phyloP scores from a whole-genome alignment of 441 rosid genomes.

The Populus hybrid region DNA sequence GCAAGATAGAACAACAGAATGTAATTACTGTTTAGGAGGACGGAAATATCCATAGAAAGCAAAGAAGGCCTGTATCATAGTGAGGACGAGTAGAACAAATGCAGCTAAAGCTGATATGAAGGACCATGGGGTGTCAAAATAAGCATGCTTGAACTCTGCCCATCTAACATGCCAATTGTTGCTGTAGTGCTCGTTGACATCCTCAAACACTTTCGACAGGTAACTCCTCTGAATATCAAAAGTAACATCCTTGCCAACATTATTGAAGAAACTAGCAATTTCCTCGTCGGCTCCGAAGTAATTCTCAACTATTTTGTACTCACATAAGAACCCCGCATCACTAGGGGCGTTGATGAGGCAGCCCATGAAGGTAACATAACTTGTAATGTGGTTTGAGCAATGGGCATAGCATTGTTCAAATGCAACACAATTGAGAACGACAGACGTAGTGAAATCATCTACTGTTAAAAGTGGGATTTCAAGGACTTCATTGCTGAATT shows the following conservation, averaged over 20 bases:
- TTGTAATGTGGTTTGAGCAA: slow-evolving; percentile 45
- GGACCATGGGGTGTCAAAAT: slow-evolving; percentile 57
- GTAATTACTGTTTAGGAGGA: background rate
- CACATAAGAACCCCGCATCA: slow-evolving; percentile 30
- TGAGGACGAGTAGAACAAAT: slow-evolving; percentile 35
- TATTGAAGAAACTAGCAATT: slow-evolving; percentile 36
- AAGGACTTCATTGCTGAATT: slow-evolving; percentile 33
- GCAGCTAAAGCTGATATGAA: slow-evolving; percentile 59
- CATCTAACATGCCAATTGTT: slow-evolving; percentile 40
- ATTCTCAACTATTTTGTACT: slow-evolving; percentile 46
- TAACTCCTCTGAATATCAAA: slow-evolving; percentile 40
- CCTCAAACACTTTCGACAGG: slow-evolving; percentile 30
- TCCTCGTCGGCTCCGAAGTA: slow-evolving; percentile 49
- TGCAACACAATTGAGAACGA: slow-evolving; percentile 47
- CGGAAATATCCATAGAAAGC: slow-evolving; percentile 17
- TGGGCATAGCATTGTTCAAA: slow-evolving; percentile 49
- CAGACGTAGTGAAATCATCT: slow-evolving; percentile 44
- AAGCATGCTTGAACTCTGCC: slow-evolving; percentile 52
- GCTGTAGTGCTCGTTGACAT: slow-evolving; percentile 44
- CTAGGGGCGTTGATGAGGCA: slow-evolving; percentile 41
- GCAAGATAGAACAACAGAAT: background rate
- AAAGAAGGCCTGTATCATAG: slow-evolving; percentile 27
- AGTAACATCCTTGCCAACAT: slow-evolving; percentile 48
- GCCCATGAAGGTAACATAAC: slow-evolving; percentile 47
- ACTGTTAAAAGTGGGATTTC: slow-evolving; percentile 43